Evolutionary conservation across 257 asterid genomes (phyloP).

Genomic region (Cruciata laevipes): DNA sequence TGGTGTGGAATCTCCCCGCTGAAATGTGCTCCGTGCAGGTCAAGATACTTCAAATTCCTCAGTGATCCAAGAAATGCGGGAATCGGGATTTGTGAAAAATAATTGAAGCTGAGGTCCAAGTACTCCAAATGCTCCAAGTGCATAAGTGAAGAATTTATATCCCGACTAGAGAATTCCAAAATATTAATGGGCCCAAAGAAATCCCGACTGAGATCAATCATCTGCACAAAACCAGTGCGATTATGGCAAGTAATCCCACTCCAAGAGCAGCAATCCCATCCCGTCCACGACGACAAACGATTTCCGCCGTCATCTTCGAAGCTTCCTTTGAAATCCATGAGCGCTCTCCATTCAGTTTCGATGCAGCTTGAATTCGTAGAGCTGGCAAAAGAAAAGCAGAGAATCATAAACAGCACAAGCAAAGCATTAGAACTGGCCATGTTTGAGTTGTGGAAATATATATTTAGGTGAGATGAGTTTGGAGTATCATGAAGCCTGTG

Average conservation of each 20-base stretch:
- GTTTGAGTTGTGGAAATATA: too few species aligned
- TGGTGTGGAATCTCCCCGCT: not conserved
- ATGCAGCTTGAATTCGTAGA: not conserved
- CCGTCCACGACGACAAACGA: not conserved
- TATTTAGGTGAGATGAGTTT: too few species aligned
- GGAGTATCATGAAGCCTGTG: too few species aligned
- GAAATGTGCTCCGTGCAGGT: constrained; percentile 9
- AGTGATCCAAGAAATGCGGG: constrained; percentile 26
- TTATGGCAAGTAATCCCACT: constrained; percentile 8
- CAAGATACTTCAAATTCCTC: constrained; percentile 16
- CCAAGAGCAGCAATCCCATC: not conserved
- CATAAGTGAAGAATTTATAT: constrained; percentile 19
- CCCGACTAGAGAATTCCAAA: too few species aligned
- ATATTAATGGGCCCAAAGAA: too few species aligned
- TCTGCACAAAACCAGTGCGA: constrained; percentile 11
- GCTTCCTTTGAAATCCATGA: not conserved
- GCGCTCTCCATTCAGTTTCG: not conserved
- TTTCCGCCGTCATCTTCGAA: not conserved
- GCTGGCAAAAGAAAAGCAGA: too few species aligned
- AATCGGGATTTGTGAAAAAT: constrained; percentile 12
- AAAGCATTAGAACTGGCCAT: not conserved
- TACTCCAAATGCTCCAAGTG: constrained; percentile 10
- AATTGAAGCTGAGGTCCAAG: not conserved
- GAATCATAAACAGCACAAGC: too few species aligned
- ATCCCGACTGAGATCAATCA: constrained; percentile 17